A percentile compares a stretch with the other conserved stretches of the same genome.
These are phyloP conservation scores for Trichophyton verrucosum DNA, from an alignment of 2,329 filamentous ascomycete species.

Conservation along the genomic window DNA sequence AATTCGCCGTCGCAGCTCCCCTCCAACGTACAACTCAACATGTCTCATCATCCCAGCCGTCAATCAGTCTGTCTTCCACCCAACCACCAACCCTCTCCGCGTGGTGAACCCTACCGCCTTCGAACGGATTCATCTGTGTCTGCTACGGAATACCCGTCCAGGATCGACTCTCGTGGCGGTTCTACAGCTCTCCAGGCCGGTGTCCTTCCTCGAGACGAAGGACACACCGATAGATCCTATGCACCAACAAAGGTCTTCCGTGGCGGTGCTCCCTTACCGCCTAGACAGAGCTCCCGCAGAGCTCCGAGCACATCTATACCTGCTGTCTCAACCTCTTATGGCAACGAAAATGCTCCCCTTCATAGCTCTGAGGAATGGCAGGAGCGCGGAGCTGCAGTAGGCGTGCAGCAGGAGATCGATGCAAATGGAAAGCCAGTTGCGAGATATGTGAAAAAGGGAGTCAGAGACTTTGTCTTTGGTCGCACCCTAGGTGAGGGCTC, in stretches of 20 bases:
- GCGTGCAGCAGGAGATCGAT: slow-evolving; percentile 70
- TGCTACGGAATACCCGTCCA: slow-evolving; percentile 42
- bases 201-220: slow-evolving; percentile 55
- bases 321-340: slow-evolving; percentile 36
- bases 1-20: slow-evolving; percentile 19
- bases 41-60: slow-evolving; percentile 30
- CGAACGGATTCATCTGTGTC: slow-evolving; percentile 50
- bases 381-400: slow-evolving; percentile 81
- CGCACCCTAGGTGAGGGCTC: slow-evolving; percentile 86
- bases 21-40: slow-evolving; percentile 32
- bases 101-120: slow-evolving; percentile 40
- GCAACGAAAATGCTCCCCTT: slow-evolving; percentile 44
- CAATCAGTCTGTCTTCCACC: slow-evolving; percentile 20
- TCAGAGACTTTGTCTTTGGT: slow-evolving; percentile 92
- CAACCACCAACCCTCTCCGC: slow-evolving; percentile 6
- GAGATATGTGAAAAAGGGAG: slow-evolving; percentile 86
- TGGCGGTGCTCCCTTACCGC: slow-evolving; percentile 54
- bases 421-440: slow-evolving; percentile 69
- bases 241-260: slow-evolving; percentile 46
- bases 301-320: slow-evolving; percentile 36
- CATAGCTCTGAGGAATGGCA: slow-evolving; percentile 86
- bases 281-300: slow-evolving; percentile 63
- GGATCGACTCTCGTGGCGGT: slow-evolving; percentile 52
- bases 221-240: slow-evolving; percentile 57
- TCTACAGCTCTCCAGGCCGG: slow-evolving; percentile 47